Evolutionary conservation across 1,284 basidiomycete species (phyloP), one percentile per base, ranked within the genome.

Genomic region (Neotropicomus parvogracilis): DNA sequence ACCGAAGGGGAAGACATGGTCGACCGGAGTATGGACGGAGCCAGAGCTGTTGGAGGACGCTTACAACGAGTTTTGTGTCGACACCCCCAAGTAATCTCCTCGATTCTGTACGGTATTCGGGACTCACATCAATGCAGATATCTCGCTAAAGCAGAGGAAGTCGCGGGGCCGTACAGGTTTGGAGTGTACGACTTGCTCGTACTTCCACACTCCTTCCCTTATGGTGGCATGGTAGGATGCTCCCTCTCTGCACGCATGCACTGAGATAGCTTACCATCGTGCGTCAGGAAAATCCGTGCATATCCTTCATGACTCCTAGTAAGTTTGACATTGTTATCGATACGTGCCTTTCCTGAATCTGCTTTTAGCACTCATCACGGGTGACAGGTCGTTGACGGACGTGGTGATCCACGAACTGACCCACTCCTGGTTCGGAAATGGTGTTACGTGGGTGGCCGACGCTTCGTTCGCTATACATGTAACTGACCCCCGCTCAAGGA

Each of bases 161-260:
- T 94, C 34, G 78, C 89, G 0, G 80, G 80, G 0, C 74, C 81
- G 0, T 99, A 98, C 67, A 75, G 74, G 45, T 98, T 97, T 68
- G 87, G 88, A 1, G 86, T 94, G 1, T 98, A 95, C 63, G 94
- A 98, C 68, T 72, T 95, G 7, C 77, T 98, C 21, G 84, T 98
- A 20, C 28, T 29, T 29, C 28, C 28, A 10, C 28, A 29, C 28
- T 29, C 28, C 28, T 29, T 29, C 10, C 28, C 28, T 10, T 29
- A 29, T 29, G 28, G 28, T 29, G 28, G 28, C 28, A 29, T 29
- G 28, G 85, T 86, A 56, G 57, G 75, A 56, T 13, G 24, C 6
- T 6, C 28, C 11, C 28, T 11, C 3, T 11, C 9, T 29, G 9
- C 28, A 29, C 28, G 26, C 10, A 27, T 27, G 6, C 26, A 27